A percentile compares a stretch with the other conserved stretches of the same genome.
phyloP scores from a whole-genome alignment of 108 stramenopile species.

The Cyclotella cryptica region DNA sequence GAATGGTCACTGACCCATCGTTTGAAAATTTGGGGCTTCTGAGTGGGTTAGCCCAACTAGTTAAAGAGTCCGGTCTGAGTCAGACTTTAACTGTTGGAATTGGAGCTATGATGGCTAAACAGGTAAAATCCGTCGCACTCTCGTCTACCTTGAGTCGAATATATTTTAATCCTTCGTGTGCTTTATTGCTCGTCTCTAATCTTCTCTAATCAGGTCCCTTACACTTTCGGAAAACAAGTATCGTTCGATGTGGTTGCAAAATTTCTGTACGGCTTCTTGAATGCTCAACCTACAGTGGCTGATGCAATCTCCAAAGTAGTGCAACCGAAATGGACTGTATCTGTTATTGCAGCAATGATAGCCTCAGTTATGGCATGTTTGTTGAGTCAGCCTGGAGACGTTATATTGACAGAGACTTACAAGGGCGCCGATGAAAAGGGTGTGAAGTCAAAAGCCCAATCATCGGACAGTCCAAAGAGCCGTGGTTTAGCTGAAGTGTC shows the following conservation, averaged over 20 bases:
- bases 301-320: conserved; percentile 30
- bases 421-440: conserved; percentile 41
- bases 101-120: conserved; percentile 93
- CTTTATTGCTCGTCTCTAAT: not conserved
- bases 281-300: conserved; percentile 25
- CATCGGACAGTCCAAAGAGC: conserved; percentile 40
- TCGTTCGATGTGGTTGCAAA: conserved; percentile 85
- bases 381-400: conserved; percentile 94
- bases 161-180: not conserved
- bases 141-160: not conserved
- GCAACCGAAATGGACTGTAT: conserved; percentile 67
- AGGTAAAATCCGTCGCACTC: conserved; percentile 43
- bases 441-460: conserved; percentile 39
- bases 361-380: conserved; percentile 90
- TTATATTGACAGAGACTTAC: conserved; percentile 91
- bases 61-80: conserved; percentile 75
- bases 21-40: conserved; percentile 71
- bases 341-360: conserved; percentile 69
- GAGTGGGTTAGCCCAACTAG: conserved; percentile 63
- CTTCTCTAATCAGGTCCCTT: conserved; percentile 74
- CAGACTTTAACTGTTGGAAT: conserved; percentile 74
- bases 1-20: conserved; percentile 86
- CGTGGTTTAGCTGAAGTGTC: conserved; percentile 72
- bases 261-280: conserved; percentile 62
- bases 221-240: conserved; percentile 95